Base-by-base conservation (phyloP, 1,284 basidiomycete genomes). In the Termitomyces sp. region DNA sequence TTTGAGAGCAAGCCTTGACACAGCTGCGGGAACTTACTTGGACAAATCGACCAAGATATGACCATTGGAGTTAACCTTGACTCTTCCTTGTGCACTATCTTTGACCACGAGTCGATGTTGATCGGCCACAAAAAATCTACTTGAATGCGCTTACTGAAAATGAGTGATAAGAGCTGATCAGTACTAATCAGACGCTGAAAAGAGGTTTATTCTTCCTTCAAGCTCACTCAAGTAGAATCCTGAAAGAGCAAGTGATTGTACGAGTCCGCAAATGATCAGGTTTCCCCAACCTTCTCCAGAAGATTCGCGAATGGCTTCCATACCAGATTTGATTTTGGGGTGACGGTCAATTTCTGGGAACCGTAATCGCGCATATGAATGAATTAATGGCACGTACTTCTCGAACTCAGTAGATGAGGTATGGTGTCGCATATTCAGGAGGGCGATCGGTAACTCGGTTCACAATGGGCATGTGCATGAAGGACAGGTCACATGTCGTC, bases 11-110 rank as follows among this genome's bases (percentile, higher is more conserved):
- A 31, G 17, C 9, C 2, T 39, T 34, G 19, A 47, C 31, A 33
- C 39, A 46, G 10, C 48, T 26, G 28, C 40, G 43, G 52, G 31
- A 52, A 51, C 49, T 56, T 52, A 46, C 52, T 41, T 56, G 36
- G 30, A 38, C 36, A 42, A 49, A 34, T 41, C 15, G 12, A 40
- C n/a, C 41, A 31, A 44, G 41, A 45, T 28, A 17, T 36, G 51
- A 36, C 31, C 5, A 38, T 12, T 50, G 48, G 48, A 48, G 54
- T 36, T 48, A 53, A 51, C 10, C 50, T 41, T 53, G 19, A 13
- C 54, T 58, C 39, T 58, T 45, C 42, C 26, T 46, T 54, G 33
- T 19, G 38, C 40, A 46, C 36, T 40, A 33, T 40, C 33, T 26
- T 41, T 49, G 34, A 38, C 41, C 57, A 57, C 39, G 52, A 50